A percentile compares a stretch with the other conserved stretches of the same genome.
Conservation (phyloP, 2,329 filamentous ascomycete genomes). For the Geosmithia putterillii region DNA sequence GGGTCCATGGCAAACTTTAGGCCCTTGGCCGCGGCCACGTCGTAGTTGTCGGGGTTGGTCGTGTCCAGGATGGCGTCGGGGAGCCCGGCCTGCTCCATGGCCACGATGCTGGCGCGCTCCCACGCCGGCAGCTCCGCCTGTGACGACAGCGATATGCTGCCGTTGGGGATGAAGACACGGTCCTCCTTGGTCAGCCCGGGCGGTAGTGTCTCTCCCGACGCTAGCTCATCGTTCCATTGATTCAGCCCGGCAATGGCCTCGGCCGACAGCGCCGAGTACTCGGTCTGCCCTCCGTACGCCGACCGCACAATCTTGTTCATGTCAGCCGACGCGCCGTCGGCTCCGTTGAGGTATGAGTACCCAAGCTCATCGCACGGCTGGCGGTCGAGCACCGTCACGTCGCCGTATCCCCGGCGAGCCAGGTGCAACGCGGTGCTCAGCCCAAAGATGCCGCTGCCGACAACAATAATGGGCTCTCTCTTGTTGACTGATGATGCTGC, state of each 20-base stretch:
- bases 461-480: constrained; percentile 7
- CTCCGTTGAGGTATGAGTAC: constrained; percentile 27
- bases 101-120: constrained; percentile 21
- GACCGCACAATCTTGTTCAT: constrained; percentile 24
- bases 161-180: constrained; percentile 24
- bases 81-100: constrained; percentile 20
- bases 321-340: constrained; percentile 30
- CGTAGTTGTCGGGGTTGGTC: constrained; percentile 4
- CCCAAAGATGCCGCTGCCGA: constrained; percentile 18
- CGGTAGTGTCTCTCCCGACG: constrained; percentile 14
- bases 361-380: constrained; percentile 24
- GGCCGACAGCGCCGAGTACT: constrained; percentile 31
- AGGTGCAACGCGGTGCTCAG: constrained; percentile 20
- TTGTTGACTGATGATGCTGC: background rate
- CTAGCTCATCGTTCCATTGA: constrained; percentile 29
- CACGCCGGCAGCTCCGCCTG: constrained; percentile 13
- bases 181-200: constrained; percentile 22
- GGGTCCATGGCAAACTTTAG: too few relatives aligned
- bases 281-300: constrained; percentile 25
- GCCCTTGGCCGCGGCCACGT: too few relatives aligned
- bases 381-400: constrained; percentile 35
- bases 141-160: constrained; percentile 16
- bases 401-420: constrained; percentile 25
- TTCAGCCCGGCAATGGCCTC: constrained; percentile 29
- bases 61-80: constrained; percentile 14